Percentiles rank a stretch among this genome's conserved stretches.
These are phyloP conservation scores for Alternaria incomplexa DNA, from an alignment of 2,329 filamentous ascomycete genomes.

Conservation along the genomic window DNA sequence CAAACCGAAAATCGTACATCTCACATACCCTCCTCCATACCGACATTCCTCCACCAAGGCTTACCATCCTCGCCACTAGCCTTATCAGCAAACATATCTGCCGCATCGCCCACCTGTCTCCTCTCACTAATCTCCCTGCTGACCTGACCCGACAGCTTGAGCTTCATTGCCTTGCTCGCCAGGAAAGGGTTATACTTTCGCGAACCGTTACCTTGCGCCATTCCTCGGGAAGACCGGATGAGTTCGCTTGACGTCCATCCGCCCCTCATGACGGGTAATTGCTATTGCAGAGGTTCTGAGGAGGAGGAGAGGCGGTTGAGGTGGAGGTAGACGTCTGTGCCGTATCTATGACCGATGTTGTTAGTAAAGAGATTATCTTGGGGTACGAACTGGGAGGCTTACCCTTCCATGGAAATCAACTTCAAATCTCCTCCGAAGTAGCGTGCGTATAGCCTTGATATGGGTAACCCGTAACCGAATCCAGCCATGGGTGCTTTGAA, in stretches of 20 bases:
- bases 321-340: conserved; percentile 97
- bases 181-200: conserved; percentile 36
- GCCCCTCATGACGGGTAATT: conserved; percentile 86
- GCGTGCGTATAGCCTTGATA: conserved; percentile 89
- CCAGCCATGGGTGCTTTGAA: conserved; percentile 99
- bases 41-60: conserved; percentile 58
- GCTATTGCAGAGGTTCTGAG: conserved; percentile 95
- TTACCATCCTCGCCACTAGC: conserved; percentile 22
- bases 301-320: conserved; percentile 94
- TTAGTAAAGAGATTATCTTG: conserved; percentile 16
- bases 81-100: conserved; percentile 67
- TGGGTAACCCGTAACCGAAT: conserved; percentile 96
- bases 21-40: conserved; percentile 57
- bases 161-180: conserved; percentile 63
- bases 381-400: conserved; percentile 47
- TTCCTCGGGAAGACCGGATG: conserved; percentile 59
- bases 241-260: conserved; percentile 55
- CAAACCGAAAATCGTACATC: background rate
- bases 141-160: conserved; percentile 66
- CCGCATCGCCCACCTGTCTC: conserved; percentile 88
- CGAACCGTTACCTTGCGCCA: conserved; percentile 56
- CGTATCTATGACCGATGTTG: conserved; percentile 68
- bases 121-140: conserved; percentile 77
- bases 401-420: conserved; percentile 99
- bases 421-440: conserved; percentile 98